Evolutionary conservation across 2,329 filamentous ascomycete genomes (phyloP), one percentile per base, ranked within the genome.

Genomic region (Chlorencoelia australis): DNA sequence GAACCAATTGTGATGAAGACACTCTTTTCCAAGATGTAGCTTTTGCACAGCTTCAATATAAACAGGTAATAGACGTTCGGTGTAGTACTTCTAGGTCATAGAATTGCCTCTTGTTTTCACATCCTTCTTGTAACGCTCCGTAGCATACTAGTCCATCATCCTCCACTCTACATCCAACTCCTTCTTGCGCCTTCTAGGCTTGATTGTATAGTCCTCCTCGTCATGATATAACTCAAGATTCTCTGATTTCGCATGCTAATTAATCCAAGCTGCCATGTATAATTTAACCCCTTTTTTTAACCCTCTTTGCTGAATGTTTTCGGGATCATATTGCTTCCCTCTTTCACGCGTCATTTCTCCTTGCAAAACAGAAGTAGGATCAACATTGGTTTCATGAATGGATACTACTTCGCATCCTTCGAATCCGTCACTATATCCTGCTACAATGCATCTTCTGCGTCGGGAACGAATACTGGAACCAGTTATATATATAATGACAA

Each of bases 361-460:
- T 24, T 7, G 7, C 11, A 11, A 24, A 7, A 7, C 7, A 24
- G 21, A 24, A 24, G 21, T 7, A 7, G 21, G 21, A 24, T 24
- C 21, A 7, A 24, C 7, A 11, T 24, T 7, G 21, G 7, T 7
- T 24, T 24, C 21, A 24, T 24, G 33, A 69, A 84, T 54, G 84
- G 85, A 20, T 96, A 95, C 69, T 94, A 91, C 68, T 95, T 82
- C 57, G 82, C 87, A 36, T 75, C 73, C 28, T 75, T 95, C 52
- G 69, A 75, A 37, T 75, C 87, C 37, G 75, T 98, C 41, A 71
- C 67, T n/a, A 77, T 96, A 22, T 65, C 87, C 48, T 98, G 91
- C 77, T 96, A 83, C 68, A 71, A 88, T 49, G 67, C 71, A 21
- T 58, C 62, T 37, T 61, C 48, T 13, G 53, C 57, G 0, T 77